Evolutionary conservation across 192 early-diverging fungal species (phyloP).

Genomic region (Podila horticola): DNA sequence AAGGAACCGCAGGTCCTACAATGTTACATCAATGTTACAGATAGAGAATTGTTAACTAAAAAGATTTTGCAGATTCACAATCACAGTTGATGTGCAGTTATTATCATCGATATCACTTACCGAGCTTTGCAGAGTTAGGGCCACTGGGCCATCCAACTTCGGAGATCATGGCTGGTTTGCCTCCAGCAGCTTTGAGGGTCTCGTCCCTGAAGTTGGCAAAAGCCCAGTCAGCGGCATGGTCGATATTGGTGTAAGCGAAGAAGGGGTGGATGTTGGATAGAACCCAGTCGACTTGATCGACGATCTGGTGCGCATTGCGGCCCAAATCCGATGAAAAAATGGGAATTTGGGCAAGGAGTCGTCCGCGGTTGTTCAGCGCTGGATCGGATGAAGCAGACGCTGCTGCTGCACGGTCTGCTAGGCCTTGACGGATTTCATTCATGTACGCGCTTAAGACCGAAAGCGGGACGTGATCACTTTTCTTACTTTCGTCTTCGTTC

Average conservation of each 20-base stretch:
- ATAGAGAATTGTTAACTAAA: background rate
- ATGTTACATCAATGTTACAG: background rate
- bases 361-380: constrained; percentile 54
- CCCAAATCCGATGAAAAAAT: constrained; percentile 54
- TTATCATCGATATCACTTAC: constrained; percentile 5
- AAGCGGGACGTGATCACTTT: constrained; percentile 14
- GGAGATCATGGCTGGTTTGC: constrained; percentile 67
- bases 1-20: constrained; percentile 60
- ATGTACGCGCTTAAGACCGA: constrained; percentile 59
- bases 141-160: constrained; percentile 78
- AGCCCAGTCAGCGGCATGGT: constrained; percentile 60
- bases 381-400: constrained; percentile 32
- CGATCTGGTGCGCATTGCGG: constrained; percentile 51
- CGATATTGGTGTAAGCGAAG: constrained; percentile 65
- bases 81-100: background rate
- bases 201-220: constrained; percentile 62
- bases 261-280: constrained; percentile 76
- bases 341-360: constrained; percentile 31
- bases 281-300: constrained; percentile 65
- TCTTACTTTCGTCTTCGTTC: constrained; percentile 51
- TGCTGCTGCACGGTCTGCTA: constrained; percentile 52
- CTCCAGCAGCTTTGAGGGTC: constrained; percentile 51
- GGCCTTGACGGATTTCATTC: constrained; percentile 50
- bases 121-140: constrained; percentile 16
- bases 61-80: background rate